A percentile compares a stretch with the other conserved stretches of the same genome.
Conservation (phyloP, 2,329 filamentous ascomycete genomes). For the Pseudogymnoascus sp. region DNA sequence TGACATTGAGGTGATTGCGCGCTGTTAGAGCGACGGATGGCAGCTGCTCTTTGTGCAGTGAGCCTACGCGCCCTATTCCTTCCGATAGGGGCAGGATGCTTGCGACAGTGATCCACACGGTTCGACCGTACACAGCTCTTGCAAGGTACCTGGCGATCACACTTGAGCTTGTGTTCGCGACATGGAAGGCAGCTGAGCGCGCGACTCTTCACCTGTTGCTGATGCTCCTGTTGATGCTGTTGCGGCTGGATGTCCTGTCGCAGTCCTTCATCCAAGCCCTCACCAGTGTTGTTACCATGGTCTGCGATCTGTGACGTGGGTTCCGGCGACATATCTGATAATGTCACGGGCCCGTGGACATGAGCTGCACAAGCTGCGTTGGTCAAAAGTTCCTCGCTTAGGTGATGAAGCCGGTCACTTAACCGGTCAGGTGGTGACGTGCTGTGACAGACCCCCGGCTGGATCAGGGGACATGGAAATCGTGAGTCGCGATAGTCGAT, state of each 20-base stretch:
- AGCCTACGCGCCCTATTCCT: neutral
- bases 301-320: neutral
- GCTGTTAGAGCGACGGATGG: conserved; percentile 13
- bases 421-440: neutral
- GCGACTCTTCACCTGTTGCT: neutral
- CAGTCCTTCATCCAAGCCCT: neutral
- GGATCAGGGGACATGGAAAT: neutral
- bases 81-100: conserved; percentile 23
- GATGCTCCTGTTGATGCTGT: neutral
- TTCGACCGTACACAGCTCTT: conserved; percentile 27
- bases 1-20: conserved; percentile 17
- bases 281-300: neutral
- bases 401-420: neutral
- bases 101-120: conserved; percentile 27
- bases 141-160: conserved; percentile 29
- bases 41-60: neutral
- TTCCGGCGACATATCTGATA: neutral
- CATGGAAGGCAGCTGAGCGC: conserved; percentile 29
- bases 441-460: neutral
- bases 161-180: conserved; percentile 29
- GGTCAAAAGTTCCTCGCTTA: neutral
- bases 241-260: neutral
- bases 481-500: neutral
- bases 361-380: neutral
- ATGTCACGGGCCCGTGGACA: neutral